Evolutionary conservation across 495 filamentous ascomycete genomes (phyloP), one percentile per base, ranked within the genome.

Genomic region (Hypoxylon lienhwacheense): DNA sequence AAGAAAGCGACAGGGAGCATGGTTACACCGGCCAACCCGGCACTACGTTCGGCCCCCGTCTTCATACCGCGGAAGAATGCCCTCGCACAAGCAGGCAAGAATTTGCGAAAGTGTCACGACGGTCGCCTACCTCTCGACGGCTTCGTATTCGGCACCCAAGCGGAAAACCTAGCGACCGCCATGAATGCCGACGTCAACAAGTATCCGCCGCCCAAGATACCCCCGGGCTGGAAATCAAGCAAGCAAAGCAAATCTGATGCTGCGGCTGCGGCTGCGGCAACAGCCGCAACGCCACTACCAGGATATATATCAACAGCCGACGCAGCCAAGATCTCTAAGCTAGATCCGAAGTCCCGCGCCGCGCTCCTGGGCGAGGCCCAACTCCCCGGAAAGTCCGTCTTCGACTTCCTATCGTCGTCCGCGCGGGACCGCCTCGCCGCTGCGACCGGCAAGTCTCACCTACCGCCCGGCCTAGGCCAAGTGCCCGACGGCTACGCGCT

Each of bases 321-420:
- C 47, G 84, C 85, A 0, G 88, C 89, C 10, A 86, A 85, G 66
- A 73, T 84, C 6, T 91, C 89, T 0, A 82, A 77, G 5, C 80
- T 97, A 6, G 82, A 95, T 67, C 87, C 92, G 3, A 86, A 79
- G 54, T 75, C 89, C 21, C 81, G 93, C 57, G 93, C 91, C 7
- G 83, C 85, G 11, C 74, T 96, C 7, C 75, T 98, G 0, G 91
- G 91, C 14, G 92, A 97, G 68, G 75, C 81, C 20, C 81, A 85
- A 32, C 74, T 98, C 1, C 91, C 91, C 3, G 87, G 89, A 7
- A 96, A 97, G 69, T 97, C 93, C 1, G 85, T 98, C 25, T 98
- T 97, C 66, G 91, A 97, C 68, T 97, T 86, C 73, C 81, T 98
- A 70, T 87, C 89, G 0, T 80, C 91, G 1, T 82, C 87, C 29